Evolutionary conservation across 805 yeast species (phyloP).

Genomic region (Pichia nakasei): DNA sequence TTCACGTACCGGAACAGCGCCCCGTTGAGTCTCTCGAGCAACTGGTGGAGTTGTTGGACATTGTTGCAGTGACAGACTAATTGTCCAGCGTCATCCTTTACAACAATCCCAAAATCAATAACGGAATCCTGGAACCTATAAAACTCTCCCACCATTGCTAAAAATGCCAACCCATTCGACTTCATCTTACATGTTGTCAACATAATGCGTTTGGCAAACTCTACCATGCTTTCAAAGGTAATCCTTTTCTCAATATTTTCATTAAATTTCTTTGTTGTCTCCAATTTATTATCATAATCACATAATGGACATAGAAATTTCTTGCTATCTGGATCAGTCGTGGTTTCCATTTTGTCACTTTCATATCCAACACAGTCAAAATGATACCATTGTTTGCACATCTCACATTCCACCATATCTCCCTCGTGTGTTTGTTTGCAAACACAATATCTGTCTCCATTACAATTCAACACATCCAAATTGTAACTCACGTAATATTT

Average conservation of each 20-base stretch:
- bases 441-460: slow-evolving; percentile 37
- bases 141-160: neutral
- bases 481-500: slow-evolving; percentile 6
- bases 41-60: neutral
- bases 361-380: slow-evolving; percentile 42
- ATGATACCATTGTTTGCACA: slow-evolving; percentile 68
- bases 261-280: slow-evolving; percentile 14
- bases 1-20: neutral
- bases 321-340: slow-evolving; percentile 13
- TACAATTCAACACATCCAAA: slow-evolving; percentile 14
- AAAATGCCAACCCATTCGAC: neutral
- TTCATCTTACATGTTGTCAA: neutral
- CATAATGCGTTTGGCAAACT: slow-evolving; percentile 1
- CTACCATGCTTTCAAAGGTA: slow-evolving; percentile 1
- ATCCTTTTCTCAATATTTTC: neutral
- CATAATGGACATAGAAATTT: slow-evolving; percentile 49
- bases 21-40: neutral
- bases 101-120: neutral
- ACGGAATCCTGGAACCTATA: neutral
- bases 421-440: slow-evolving; percentile 54
- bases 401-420: slow-evolving; percentile 62
- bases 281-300: slow-evolving; percentile 25
- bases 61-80: neutral
- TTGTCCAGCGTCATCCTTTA: neutral
- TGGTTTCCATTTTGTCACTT: neutral